These are phyloP conservation scores for Blastobotrys robertii DNA, from an alignment of 805 yeast genomes.

Conservation along the genomic window DNA sequence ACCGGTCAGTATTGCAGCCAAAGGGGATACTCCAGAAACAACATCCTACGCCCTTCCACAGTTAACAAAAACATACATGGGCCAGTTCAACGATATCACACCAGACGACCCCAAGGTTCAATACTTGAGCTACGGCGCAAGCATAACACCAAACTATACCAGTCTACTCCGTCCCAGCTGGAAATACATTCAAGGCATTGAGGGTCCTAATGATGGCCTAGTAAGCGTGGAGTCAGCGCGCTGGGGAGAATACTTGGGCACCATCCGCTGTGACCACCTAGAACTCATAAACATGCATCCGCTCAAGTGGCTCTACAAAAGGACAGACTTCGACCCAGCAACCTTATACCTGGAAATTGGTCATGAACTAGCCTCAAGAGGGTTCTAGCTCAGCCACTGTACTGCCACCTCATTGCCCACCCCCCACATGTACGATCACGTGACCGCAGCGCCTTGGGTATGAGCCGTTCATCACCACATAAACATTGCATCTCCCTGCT, in stretches of 20 bases:
- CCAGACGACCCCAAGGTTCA: conserved; percentile 50
- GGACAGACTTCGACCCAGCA: conserved; percentile 47
- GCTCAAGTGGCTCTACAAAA: conserved; percentile 21
- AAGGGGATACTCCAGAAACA: conserved; percentile 18
- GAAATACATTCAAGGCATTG: conserved; percentile 41
- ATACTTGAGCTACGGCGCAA: conserved; percentile 80
- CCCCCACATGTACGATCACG: too few species aligned
- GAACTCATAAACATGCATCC: conserved; percentile 67
- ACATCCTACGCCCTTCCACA: conserved; percentile 43
- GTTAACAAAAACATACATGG: conserved; percentile 48
- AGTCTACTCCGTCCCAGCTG: conserved; percentile 57
- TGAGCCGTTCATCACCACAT: too few species aligned
- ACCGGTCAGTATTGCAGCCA: background rate
- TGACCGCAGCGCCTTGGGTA: too few species aligned
- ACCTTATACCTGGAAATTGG: conserved; percentile 63
- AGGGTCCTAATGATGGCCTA: conserved; percentile 74
- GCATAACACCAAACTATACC: conserved; percentile 50
- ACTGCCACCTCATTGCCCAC: too few species aligned
- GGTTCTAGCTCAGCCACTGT: conserved; percentile 31
- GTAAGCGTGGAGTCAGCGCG: conserved; percentile 67
- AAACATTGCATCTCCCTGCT: background rate
- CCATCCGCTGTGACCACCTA: conserved; percentile 72
- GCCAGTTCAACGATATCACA: conserved; percentile 43
- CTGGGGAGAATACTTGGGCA: conserved; percentile 82
- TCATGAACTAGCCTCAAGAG: conserved; percentile 48